phyloP scores from a whole-genome alignment of 306 rosid genomes.

The Sicyos baderoa region DNA sequence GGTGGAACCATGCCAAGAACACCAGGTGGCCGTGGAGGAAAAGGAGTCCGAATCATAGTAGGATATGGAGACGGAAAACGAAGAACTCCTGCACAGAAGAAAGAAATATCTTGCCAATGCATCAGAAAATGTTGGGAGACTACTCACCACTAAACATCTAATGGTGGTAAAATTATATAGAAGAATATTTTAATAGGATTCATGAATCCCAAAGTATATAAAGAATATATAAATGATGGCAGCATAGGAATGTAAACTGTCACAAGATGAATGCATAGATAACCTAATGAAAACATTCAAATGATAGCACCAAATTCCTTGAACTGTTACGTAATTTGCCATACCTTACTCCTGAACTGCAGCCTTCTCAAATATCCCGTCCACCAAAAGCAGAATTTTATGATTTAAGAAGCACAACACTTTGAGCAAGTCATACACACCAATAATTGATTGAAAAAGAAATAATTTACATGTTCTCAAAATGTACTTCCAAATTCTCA shows the following conservation, averaged over 20 bases:
- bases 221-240: constrained; percentile 85
- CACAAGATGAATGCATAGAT: constrained; percentile 73
- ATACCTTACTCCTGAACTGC: constrained; percentile 72
- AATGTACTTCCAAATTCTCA: constrained; percentile 25
- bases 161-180: constrained; percentile 15
- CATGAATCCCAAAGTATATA: constrained; percentile 52
- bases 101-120: constrained; percentile 59
- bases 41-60: constrained; percentile 62
- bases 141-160: constrained; percentile 24
- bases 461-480: constrained; percentile 28
- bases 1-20: constrained; percentile 56
- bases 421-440: constrained; percentile 47
- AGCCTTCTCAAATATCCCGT: constrained; percentile 65
- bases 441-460: constrained; percentile 24
- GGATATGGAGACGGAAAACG: constrained; percentile 79
- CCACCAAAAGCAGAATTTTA: constrained; percentile 45
- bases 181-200: constrained; percentile 31
- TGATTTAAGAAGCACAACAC: constrained; percentile 42
- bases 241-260: constrained; percentile 70
- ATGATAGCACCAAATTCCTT: constrained; percentile 48
- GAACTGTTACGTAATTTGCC: constrained; percentile 39
- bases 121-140: constrained; percentile 43
- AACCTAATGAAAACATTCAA: constrained; percentile 73
- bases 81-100: constrained; percentile 65
- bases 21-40: constrained; percentile 72